phyloP scores from a whole-genome alignment of 371 early-diverging fungal genomes.

The Mortierella sp. region DNA sequence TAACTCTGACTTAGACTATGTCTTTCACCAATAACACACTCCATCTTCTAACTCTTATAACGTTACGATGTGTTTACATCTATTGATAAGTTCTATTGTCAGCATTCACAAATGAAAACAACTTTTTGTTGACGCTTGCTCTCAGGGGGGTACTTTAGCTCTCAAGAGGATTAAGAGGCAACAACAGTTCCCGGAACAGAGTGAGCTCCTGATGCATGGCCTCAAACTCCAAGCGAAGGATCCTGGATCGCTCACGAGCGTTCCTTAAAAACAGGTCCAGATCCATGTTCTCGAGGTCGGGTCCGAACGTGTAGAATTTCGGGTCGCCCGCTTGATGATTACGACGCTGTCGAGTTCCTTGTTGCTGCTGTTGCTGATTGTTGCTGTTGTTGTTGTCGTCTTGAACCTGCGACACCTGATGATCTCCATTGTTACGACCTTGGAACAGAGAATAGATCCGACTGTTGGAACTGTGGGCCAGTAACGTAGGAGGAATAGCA shows the following conservation, averaged over 20 bases:
- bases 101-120: too few species aligned
- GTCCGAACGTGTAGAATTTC: conserved; percentile 13
- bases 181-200: conserved; percentile 6
- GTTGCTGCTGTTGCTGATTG: neutral
- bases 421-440: neutral
- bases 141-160: too few species aligned
- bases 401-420: neutral
- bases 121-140: too few species aligned
- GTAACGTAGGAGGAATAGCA: neutral
- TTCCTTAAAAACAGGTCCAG: conserved; percentile 17
- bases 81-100: too few species aligned
- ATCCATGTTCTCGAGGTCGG: conserved; percentile 25
- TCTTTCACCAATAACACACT: too few species aligned
- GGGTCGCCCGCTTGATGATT: neutral
- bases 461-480: conserved; percentile 4
- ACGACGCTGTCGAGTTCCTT: neutral
- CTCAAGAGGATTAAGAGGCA: neutral
- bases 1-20: too few species aligned
- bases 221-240: conserved; percentile 25
- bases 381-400: neutral
- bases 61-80: too few species aligned
- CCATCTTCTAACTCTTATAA: too few species aligned
- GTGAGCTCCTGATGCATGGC: conserved; percentile 28
- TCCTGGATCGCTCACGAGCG: conserved; percentile 14
- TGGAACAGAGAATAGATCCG: conserved; percentile 8